phyloP scores from a whole-genome alignment of 2,329 filamentous ascomycete species.

The Penicillium decumbens region DNA sequence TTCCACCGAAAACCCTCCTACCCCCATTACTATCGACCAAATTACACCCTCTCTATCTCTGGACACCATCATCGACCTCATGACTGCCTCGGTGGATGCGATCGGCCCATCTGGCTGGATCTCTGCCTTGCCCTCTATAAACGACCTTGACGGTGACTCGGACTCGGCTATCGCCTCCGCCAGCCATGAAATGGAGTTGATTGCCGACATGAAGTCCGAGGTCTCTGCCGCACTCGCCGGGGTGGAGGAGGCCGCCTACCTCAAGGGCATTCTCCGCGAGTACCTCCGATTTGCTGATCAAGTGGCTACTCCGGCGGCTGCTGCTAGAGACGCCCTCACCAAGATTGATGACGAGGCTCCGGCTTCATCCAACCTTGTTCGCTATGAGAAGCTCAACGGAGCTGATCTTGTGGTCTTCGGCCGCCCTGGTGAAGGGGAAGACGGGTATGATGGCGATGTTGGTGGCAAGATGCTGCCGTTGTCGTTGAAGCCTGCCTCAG shows the following conservation, averaged over 20 bases:
- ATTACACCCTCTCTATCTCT: conserved; percentile 38
- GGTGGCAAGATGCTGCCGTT: conserved; percentile 59
- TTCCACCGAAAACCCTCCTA: conserved; percentile 40
- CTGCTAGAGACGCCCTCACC: conserved; percentile 6
- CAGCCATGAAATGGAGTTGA: conserved; percentile 41
- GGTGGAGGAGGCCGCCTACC: conserved; percentile 46
- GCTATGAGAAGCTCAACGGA: conserved; percentile 38
- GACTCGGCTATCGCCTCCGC: conserved; percentile 19
- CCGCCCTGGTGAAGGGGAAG: conserved; percentile 25
- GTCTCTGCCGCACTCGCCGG: conserved; percentile 46
- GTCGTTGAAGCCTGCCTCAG: conserved; percentile 60
- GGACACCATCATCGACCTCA: conserved; percentile 37
- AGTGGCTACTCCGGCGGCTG: conserved; percentile 17
- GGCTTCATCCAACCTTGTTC: conserved; percentile 25
- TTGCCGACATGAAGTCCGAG: conserved; percentile 47
- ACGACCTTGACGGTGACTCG: conserved; percentile 20
- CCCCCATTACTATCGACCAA: conserved; percentile 32
- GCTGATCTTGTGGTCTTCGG: conserved; percentile 36
- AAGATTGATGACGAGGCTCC: conserved; percentile 13
- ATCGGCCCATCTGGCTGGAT: conserved; percentile 48
- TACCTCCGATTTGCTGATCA: conserved; percentile 42
- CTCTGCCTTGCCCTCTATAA: conserved; percentile 32
- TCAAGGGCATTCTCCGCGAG: conserved; percentile 46
- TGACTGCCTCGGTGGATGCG: conserved; percentile 46
- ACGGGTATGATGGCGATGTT: conserved; percentile 30